Conservation (phyloP, 805 yeast species). For the Maudiozyma bulderi region DNA sequence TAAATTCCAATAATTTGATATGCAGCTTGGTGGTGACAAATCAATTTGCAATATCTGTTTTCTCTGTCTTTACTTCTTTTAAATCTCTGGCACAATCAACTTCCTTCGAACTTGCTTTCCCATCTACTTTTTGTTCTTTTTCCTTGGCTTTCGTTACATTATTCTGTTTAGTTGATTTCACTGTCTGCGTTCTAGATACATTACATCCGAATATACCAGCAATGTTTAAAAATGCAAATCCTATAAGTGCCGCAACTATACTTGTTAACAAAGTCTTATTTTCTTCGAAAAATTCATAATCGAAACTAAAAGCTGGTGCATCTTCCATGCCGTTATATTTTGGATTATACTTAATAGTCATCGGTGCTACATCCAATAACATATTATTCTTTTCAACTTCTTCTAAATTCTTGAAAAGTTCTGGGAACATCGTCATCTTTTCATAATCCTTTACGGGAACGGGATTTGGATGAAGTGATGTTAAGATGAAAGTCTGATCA, state of each 20-base stretch:
- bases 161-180: too few relatives aligned
- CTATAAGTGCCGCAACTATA: conserved; percentile 12
- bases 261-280: conserved; percentile 14
- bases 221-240: conserved; percentile 3
- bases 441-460: conserved; percentile 7
- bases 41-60: too few relatives aligned
- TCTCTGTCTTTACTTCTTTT: too few relatives aligned
- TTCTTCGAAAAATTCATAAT: conserved; percentile 16
- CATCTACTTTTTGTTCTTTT: too few relatives aligned
- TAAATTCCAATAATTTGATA: too few relatives aligned
- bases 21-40: too few relatives aligned
- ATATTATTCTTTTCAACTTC: conserved; percentile 45
- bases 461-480: conserved; percentile 31
- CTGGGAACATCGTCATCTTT: conserved; percentile 1
- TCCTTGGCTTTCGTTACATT: too few relatives aligned
- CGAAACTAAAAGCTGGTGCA: conserved; percentile 15
- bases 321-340: conserved; percentile 12
- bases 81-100: too few relatives aligned
- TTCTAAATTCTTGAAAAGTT: conserved; percentile 14
- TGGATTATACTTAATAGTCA: conserved; percentile 28
- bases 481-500: conserved; percentile 48
- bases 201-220: too few relatives aligned
- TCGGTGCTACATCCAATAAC: conserved; percentile 22
- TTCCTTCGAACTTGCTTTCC: too few relatives aligned
- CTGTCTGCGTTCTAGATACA: too few relatives aligned